Evolutionary conservation across 352 stramenopile genomes (phyloP).

Genomic region (Pseudoperonospora humuli): DNA sequence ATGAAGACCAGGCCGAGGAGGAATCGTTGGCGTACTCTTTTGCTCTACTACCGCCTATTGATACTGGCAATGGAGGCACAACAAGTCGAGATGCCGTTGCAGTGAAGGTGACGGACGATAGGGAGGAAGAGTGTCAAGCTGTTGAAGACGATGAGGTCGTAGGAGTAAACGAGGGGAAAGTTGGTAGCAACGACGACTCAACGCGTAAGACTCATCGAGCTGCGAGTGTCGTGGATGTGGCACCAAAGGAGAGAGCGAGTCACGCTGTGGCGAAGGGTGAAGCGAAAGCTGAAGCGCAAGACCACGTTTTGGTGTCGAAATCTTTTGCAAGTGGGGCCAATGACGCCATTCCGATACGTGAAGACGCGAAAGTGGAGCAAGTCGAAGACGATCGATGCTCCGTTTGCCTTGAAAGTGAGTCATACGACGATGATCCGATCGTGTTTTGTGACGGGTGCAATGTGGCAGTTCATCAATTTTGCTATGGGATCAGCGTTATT

Average conservation of each 20-base stretch:
- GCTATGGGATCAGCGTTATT: constrained; percentile 69
- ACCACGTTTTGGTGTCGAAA: not conserved
- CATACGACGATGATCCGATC: constrained; percentile 84
- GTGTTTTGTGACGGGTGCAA: constrained; percentile 88
- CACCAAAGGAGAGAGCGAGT: not conserved
- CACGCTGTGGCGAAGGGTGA: not conserved
- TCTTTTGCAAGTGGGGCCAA: not conserved
- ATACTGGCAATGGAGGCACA: not conserved
- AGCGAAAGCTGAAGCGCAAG: not conserved
- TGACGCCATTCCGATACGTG: not conserved
- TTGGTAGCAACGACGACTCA: constrained; percentile 1
- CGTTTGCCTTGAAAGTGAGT: constrained; percentile 75
- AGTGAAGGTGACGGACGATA: not conserved
- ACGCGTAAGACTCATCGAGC: not conserved
- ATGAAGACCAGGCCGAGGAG: constrained; percentile 12
- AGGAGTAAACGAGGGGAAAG: constrained; percentile 5
- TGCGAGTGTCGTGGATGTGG: constrained; percentile 6
- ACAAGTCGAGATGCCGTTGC: not conserved
- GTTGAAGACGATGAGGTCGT: constrained; percentile 18
- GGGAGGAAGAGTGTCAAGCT: constrained; percentile 1
- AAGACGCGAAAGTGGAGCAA: constrained; percentile 10
- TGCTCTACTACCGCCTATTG: constrained; percentile 16
- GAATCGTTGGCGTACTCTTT: constrained; percentile 15
- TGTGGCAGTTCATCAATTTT: constrained; percentile 84
- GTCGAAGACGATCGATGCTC: constrained; percentile 43